Evolutionary conservation across 495 filamentous ascomycete genomes (phyloP).

Genomic region (Penicillium canariense): DNA sequence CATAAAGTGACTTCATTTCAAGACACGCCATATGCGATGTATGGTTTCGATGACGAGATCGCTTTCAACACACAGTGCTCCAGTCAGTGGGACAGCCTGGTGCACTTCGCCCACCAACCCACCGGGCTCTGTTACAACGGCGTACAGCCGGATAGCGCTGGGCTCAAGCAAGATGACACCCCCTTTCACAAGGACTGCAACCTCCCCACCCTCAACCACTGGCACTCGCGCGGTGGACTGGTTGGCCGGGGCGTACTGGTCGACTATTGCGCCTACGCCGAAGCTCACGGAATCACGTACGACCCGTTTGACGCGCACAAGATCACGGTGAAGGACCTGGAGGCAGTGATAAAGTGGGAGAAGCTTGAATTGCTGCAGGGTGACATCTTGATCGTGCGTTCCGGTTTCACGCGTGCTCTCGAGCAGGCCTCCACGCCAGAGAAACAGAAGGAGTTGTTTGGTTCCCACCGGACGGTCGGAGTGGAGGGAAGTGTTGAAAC

Average conservation of each 20-base stretch:
- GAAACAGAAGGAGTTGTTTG: not conserved
- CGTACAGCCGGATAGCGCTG: not conserved
- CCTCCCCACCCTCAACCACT: slow-evolving; percentile 1
- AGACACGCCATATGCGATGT: slow-evolving; percentile 26
- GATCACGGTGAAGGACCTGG: slow-evolving; percentile 3
- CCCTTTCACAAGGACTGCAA: not conserved
- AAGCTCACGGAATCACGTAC: not conserved
- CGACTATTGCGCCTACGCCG: not conserved
- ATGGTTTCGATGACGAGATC: slow-evolving; percentile 29
- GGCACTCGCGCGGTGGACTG: slow-evolving; percentile 13
- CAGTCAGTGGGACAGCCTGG: slow-evolving; percentile 32
- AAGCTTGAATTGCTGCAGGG: slow-evolving; percentile 1
- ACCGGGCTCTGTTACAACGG: slow-evolving; percentile 11
- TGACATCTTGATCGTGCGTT: slow-evolving; percentile 9
- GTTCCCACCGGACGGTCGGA: not conserved
- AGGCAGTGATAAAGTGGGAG: slow-evolving; percentile 4
- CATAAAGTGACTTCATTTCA: slow-evolving; percentile 14
- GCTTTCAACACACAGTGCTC: slow-evolving; percentile 42
- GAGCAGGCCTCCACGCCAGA: slow-evolving; percentile 1
- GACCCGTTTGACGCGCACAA: slow-evolving; percentile 1
- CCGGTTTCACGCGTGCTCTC: slow-evolving; percentile 1
- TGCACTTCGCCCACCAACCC: slow-evolving; percentile 4
- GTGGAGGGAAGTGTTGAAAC: slow-evolving; percentile 3
- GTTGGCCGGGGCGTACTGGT: slow-evolving; percentile 15
- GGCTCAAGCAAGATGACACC: not conserved